Evolutionary conservation across 768 basidiomycete species (phyloP), one percentile per base, ranked within the genome.

Genomic region (Suillus subaureus): DNA sequence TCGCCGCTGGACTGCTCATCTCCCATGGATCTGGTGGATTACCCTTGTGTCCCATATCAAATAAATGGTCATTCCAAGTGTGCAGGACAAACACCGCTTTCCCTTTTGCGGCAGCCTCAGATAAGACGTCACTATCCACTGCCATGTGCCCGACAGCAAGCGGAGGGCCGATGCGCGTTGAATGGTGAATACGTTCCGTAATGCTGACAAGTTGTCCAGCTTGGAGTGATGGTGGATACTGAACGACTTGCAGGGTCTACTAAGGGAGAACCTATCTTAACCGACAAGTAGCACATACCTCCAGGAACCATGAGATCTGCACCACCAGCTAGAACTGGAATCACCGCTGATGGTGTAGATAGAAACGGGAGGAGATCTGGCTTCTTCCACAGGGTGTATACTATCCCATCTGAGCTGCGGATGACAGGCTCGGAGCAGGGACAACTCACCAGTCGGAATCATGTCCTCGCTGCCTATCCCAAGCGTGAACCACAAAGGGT

Each of bases 351-450:
- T 3, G 92, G 90, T 0, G 93, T 93, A 3, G 87, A 85, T n/a
- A 95, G 68, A 65, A 83, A 83, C 0, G 92, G 90, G 11, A 95
- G 80, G 1, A 96, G 77, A 45, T 85, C 82, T 12, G 85, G 84
- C 49, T 84, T 84, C 73, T 90, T 93, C 90, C 92, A 92, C 28
- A 95, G 76, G 0, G 93, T 91, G 72, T 93, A 93, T 21, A 93
- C 85, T 85, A 56, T 52, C 35, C n/a, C 26, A 21, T 28, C 55
- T 33, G 64, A 62, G 42, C 18, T 39, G 33, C 26, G 31, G 67
- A 42, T 8, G 35, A 37, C 57, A 39, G 45, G 9, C 40, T 11
- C 61, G 4, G 18, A 62, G 39, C n/a, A 39, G 28, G 23, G 12
- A 58, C 62, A 61, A 62, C 4, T n/a, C 61, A 84, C 85, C 82